Conservation (phyloP, 768 basidiomycete species). For the Phanerochaete sordida region DNA sequence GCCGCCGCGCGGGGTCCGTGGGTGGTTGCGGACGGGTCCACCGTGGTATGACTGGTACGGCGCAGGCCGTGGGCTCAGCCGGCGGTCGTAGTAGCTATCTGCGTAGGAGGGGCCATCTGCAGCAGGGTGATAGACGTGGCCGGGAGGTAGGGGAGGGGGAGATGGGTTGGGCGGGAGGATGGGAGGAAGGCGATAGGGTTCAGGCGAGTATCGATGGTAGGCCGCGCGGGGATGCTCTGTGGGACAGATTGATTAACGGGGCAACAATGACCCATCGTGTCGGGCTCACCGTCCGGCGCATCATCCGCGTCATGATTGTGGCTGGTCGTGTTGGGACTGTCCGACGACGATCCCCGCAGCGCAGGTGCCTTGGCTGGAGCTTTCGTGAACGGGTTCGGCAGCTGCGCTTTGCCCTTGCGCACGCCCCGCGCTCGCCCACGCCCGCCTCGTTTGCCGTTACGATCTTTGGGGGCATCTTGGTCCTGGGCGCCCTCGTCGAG, state of each 20-base stretch:
- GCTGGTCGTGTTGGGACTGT: not conserved
- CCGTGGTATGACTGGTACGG: slow-evolving; percentile 11
- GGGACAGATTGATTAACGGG: not conserved
- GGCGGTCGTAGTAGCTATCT: not conserved
- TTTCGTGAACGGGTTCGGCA: not conserved
- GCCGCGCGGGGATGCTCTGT: not conserved
- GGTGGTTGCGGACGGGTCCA: slow-evolving; percentile 17
- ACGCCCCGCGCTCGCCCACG: not conserved
- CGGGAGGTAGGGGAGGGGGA: not conserved
- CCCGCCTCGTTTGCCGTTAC: not conserved
- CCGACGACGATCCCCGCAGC: not conserved
- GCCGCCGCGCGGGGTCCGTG: slow-evolving; percentile 13
- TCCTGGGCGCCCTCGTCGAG: slow-evolving; percentile 10
- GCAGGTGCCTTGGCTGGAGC: not conserved
- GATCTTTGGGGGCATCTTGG: not conserved
- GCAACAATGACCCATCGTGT: not conserved
- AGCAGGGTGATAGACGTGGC: not conserved
- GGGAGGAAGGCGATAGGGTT: slow-evolving; percentile 5
- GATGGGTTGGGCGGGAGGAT: not conserved
- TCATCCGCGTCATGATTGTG: not conserved
- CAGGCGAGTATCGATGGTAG: not conserved
- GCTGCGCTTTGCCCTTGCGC: not conserved
- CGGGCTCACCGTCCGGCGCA: not conserved
- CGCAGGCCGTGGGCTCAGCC: not conserved
- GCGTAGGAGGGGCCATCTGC: not conserved